These are phyloP conservation scores for Coniochaeta sp. DNA, from an alignment of 2,329 filamentous ascomycete genomes.

Conservation along the genomic window DNA sequence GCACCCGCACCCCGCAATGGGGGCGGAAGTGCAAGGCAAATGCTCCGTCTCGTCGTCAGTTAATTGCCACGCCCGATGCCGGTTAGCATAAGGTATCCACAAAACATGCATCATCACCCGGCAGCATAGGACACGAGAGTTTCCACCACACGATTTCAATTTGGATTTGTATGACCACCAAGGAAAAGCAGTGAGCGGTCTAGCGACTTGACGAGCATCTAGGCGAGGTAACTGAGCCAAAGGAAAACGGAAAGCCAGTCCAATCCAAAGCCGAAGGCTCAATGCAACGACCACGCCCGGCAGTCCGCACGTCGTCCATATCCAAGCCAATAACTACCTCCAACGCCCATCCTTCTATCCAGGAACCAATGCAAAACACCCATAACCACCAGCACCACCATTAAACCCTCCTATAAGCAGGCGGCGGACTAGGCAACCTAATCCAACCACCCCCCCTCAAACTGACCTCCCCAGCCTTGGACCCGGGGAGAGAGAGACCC, in stretches of 20 bases:
- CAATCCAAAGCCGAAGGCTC: not conserved
- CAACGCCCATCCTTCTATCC: not conserved
- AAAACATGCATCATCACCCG: too few relatives aligned
- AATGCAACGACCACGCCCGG: not conserved
- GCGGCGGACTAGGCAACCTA: not conserved
- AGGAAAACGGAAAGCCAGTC: not conserved
- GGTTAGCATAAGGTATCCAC: not conserved
- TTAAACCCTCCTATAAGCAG: not conserved
- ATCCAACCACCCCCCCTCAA: not conserved
- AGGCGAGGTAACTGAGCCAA: too few relatives aligned
- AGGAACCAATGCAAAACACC: not conserved
- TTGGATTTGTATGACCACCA: too few relatives aligned
- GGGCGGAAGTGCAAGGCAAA: too few relatives aligned
- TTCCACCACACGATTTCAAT: not conserved
- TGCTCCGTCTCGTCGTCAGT: too few relatives aligned
- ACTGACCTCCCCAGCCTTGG: not conserved
- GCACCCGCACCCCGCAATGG: not conserved
- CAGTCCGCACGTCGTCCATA: too few relatives aligned
- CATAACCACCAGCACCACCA: not conserved
- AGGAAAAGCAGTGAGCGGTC: too few relatives aligned
- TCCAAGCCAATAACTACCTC: too few relatives aligned
- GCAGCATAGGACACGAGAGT: too few relatives aligned
- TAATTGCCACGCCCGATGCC: not conserved
- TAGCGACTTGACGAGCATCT: not conserved
- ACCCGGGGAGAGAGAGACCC: slow-evolving; percentile 5